Conservation (phyloP, 371 early-diverging fungal genomes). For the Saksenaea oblongispora region DNA sequence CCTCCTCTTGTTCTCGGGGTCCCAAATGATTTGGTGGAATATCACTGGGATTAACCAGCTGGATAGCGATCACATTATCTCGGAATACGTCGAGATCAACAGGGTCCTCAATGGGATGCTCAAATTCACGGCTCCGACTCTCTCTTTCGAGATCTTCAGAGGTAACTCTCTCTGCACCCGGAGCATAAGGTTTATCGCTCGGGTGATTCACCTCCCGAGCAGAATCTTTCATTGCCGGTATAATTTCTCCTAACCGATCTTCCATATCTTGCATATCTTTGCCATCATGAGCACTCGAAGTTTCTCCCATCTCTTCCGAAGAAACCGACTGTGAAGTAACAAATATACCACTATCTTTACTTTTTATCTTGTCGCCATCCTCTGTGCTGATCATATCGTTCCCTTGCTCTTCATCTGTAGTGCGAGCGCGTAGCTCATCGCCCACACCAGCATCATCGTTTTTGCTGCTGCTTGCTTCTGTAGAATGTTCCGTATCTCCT, state of each 20-base stretch:
- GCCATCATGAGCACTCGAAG: background rate
- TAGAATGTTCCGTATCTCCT: background rate
- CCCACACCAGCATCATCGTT: background rate
- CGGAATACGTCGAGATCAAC: conserved; percentile 22
- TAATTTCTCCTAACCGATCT: conserved; percentile 13
- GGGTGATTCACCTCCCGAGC: conserved; percentile 11
- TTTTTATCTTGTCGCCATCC: background rate
- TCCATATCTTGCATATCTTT: background rate
- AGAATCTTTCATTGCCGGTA: conserved; percentile 18
- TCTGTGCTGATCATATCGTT: background rate
- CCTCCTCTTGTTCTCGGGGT: conserved; percentile 56
- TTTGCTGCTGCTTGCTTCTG: background rate
- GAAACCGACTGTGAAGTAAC: background rate
- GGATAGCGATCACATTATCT: conserved; percentile 21
- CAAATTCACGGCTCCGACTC: conserved; percentile 19
- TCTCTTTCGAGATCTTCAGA: conserved; percentile 14
- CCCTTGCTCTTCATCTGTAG: background rate
- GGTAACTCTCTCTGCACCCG: background rate
- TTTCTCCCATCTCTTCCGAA: background rate
- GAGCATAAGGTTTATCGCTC: background rate
- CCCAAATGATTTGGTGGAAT: conserved; percentile 42
- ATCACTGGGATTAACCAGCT: conserved; percentile 19
- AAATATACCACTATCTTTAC: background rate
- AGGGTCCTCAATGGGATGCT: conserved; percentile 25
- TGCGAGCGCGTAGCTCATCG: background rate